Percentiles rank a stretch among this genome's conserved stretches.
phyloP scores from a whole-genome alignment of 345 rosid species.

The Excoecaria agallocha region DNA sequence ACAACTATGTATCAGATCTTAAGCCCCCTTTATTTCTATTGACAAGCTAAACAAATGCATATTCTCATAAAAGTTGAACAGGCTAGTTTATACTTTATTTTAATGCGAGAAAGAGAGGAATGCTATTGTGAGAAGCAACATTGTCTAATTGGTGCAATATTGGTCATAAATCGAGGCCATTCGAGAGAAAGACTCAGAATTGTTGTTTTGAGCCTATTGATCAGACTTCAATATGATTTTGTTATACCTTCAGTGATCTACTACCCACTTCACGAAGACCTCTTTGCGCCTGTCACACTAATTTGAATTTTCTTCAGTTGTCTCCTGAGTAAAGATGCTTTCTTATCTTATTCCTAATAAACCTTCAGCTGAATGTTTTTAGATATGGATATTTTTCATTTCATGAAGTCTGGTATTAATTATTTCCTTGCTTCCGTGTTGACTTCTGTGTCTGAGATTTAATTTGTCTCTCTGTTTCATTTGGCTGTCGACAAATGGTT shows the following conservation, averaged over 20 bases:
- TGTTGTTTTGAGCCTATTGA: neutral
- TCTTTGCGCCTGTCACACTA: neutral
- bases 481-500: constrained; percentile 5
- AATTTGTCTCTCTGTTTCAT: neutral
- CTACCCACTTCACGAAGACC: neutral
- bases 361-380: constrained; percentile 4
- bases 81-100: neutral
- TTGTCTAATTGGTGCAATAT: neutral
- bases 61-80: neutral
- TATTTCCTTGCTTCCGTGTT: neutral
- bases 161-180: neutral
- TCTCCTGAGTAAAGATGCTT: neutral
- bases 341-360: neutral
- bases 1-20: neutral
- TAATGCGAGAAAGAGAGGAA: neutral
- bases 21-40: neutral
- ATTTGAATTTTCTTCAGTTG: neutral
- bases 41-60: neutral
- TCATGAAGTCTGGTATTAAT: neutral
- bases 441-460: neutral
- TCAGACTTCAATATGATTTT: neutral
- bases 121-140: neutral
- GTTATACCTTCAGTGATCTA: neutral
- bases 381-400: neutral
- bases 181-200: neutral